A percentile compares a stretch with the other conserved stretches of the same genome.
phyloP scores from a whole-genome alignment of 1,284 basidiomycete genomes.

The Fomitopsis schrenkii region DNA sequence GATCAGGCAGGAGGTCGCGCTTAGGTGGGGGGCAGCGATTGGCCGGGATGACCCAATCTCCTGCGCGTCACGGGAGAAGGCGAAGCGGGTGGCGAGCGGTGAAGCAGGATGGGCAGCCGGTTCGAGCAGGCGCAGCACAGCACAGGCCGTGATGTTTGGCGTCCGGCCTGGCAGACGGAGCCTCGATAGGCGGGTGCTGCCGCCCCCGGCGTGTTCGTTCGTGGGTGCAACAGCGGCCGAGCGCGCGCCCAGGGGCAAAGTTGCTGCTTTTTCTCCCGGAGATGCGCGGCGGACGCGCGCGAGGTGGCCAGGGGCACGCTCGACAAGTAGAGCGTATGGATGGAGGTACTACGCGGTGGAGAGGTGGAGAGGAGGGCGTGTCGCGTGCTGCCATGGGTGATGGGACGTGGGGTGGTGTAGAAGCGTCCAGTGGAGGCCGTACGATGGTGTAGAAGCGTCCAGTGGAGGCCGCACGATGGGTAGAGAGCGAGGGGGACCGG shows the following conservation, averaged over 20 bases:
- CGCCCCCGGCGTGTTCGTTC: not conserved
- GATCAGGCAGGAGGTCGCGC: not conserved
- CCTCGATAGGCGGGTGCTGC: not conserved
- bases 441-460: no score
- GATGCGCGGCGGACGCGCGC: not conserved
- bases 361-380: no score
- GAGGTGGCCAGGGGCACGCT: not conserved
- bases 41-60: not conserved
- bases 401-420: no score
- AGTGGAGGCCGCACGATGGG: no score
- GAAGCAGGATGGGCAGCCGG: not conserved
- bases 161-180: not conserved
- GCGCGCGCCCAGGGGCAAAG: not conserved
- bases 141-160: no score
- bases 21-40: not conserved
- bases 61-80: constrained; percentile 1
- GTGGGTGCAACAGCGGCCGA: not conserved
- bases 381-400: no score
- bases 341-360: not conserved
- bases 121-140: not conserved
- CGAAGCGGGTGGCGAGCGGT: not conserved
- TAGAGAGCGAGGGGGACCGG: no score
- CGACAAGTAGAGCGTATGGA: not conserved
- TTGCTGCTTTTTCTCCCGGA: not conserved
- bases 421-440: no score